Conservation (phyloP, 176 grass and related monocot genomes). For the Carex scoparia region DNA sequence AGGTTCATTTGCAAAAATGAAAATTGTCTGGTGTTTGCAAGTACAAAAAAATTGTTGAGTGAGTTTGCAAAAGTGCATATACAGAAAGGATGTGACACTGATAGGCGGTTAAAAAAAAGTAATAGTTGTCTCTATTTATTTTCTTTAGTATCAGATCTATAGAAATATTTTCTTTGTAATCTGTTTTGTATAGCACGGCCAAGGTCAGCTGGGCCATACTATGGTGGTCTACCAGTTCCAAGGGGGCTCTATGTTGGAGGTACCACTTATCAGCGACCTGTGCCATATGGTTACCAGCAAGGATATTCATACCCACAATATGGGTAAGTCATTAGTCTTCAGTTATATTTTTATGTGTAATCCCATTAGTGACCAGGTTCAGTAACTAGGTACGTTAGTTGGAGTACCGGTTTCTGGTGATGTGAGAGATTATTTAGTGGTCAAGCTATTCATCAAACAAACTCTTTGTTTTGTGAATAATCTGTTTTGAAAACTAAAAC, state of each 20-base stretch:
- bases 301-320: constrained; percentile 57
- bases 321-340: constrained; percentile 37
- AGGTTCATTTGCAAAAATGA: background rate
- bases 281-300: constrained; percentile 74
- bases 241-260: constrained; percentile 61
- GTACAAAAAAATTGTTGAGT: background rate
- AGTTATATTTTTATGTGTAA: background rate
- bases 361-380: background rate
- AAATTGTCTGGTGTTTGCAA: background rate
- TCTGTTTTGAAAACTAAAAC: background rate
- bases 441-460: background rate
- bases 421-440: background rate
- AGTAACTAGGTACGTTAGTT: background rate
- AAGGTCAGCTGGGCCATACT: constrained; percentile 69
- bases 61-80: background rate
- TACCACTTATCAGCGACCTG: constrained; percentile 37
- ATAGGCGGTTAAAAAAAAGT: background rate
- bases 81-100: background rate
- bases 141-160: background rate
- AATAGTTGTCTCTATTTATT: background rate
- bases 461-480: background rate
- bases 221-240: constrained; percentile 46
- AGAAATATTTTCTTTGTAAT: background rate
- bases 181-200: constrained; percentile 46
- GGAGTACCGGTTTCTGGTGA: background rate